phyloP scores from a whole-genome alignment of 2,329 filamentous ascomycete genomes.

The Chaetomium sp. region DNA sequence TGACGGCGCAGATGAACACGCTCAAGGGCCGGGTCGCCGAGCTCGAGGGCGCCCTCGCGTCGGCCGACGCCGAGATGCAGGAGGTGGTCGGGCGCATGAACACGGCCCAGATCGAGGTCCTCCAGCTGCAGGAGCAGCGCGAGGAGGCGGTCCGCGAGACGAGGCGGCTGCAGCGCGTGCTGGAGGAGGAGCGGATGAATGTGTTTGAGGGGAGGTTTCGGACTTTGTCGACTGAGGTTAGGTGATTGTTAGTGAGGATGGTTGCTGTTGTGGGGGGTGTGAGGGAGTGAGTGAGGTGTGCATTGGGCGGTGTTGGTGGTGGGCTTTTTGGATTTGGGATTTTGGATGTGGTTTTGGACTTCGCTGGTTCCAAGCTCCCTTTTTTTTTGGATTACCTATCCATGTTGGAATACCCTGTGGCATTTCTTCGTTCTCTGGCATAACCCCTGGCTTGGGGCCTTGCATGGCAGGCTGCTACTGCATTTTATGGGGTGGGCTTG shows the following conservation, averaged over 20 bases:
- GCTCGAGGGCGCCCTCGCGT: slow-evolving; percentile 76
- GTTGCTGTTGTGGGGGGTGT: slow-evolving; percentile 31
- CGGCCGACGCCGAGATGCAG: slow-evolving; percentile 80
- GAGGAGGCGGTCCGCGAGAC: slow-evolving; percentile 75
- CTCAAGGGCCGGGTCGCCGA: slow-evolving; percentile 80
- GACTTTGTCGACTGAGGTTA: slow-evolving; percentile 28
- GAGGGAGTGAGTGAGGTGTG: background rate
- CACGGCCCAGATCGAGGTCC: slow-evolving; percentile 78
- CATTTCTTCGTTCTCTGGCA: slow-evolving; percentile 1
- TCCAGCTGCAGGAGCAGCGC: slow-evolving; percentile 72
- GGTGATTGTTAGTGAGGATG: slow-evolving; percentile 39
- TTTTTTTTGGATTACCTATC: slow-evolving; percentile 13
- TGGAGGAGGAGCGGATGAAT: slow-evolving; percentile 66
- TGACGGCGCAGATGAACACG: slow-evolving; percentile 67
- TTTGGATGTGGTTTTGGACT: background rate
- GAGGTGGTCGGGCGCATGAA: slow-evolving; percentile 83
- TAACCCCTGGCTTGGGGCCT: background rate
- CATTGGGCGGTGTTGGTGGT: slow-evolving; percentile 2
- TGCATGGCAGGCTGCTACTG: background rate
- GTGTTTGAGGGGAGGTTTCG: slow-evolving; percentile 49
- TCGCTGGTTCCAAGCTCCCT: background rate
- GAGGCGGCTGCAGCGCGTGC: slow-evolving; percentile 66
- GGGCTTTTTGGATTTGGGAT: background rate
- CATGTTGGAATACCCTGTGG: background rate
- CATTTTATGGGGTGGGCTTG: background rate